Conservation (phyloP, 805 yeast genomes). For the Candida krabiensis region DNA sequence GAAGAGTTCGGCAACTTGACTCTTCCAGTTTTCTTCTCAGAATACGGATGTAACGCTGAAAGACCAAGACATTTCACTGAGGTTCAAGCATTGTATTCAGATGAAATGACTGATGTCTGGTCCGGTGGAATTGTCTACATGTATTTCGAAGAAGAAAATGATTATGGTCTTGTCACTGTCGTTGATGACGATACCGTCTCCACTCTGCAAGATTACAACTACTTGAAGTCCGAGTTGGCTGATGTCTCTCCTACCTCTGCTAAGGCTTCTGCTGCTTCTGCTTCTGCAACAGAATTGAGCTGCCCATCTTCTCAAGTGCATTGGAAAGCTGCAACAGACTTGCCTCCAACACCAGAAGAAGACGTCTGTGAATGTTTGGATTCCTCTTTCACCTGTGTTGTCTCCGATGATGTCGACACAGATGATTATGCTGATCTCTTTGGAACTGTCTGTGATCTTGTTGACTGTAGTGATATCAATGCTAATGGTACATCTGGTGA, state of each 20-base stretch:
- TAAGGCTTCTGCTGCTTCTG: constrained; percentile 35
- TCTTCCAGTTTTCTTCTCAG: constrained; percentile 84
- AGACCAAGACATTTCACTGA: constrained; percentile 79
- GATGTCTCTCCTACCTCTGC: constrained; percentile 51
- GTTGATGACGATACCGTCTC: constrained; percentile 42
- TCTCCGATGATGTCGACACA: constrained; percentile 47
- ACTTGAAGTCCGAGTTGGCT: constrained; percentile 56
- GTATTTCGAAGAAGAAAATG: constrained; percentile 82
- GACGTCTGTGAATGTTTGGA: constrained; percentile 64
- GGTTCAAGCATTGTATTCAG: constrained; percentile 63
- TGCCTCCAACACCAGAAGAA: constrained; percentile 79
- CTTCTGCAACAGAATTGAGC: constrained; percentile 33
- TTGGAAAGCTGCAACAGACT: constrained; percentile 66
- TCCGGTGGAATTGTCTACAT: constrained; percentile 93
- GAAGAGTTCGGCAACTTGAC: constrained; percentile 68
- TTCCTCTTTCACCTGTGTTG: constrained; percentile 56
- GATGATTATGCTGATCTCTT: constrained; percentile 63
- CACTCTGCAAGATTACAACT: constrained; percentile 60
- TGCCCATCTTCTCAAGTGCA: constrained; percentile 53
- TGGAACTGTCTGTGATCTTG: constrained; percentile 53
- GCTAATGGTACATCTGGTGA: constrained; percentile 62
- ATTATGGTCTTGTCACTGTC: constrained; percentile 76
- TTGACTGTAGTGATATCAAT: constrained; percentile 61
- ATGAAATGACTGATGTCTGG: constrained; percentile 85
- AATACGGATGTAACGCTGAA: constrained; percentile 79